phyloP scores from a whole-genome alignment of 2,329 filamentous ascomycete genomes.

The Ophiocordyceps camponoti-leonardi region DNA sequence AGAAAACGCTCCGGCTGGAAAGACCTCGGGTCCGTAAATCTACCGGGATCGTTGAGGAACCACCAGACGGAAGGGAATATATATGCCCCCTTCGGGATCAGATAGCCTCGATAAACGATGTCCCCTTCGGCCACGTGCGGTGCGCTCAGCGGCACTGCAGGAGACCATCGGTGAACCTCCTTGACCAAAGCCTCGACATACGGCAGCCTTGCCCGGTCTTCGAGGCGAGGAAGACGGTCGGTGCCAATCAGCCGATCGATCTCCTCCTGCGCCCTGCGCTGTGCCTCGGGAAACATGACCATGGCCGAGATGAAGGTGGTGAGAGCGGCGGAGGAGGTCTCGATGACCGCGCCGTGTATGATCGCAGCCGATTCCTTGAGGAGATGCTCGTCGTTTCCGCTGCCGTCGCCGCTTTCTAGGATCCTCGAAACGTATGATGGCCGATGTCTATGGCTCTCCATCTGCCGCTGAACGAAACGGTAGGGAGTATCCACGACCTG shows the following conservation, averaged over 20 bases:
- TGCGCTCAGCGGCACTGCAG: constrained; percentile 17
- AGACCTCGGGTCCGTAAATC: constrained; percentile 29
- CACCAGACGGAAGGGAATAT: constrained; percentile 11
- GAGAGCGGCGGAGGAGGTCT: background rate
- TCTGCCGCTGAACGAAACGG: background rate
- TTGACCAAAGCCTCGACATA: constrained; percentile 19
- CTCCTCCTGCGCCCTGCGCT: constrained; percentile 20
- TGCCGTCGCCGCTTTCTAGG: background rate
- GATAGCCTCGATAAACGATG: constrained; percentile 6
- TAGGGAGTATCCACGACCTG: background rate
- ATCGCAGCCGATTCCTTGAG: constrained; percentile 1
- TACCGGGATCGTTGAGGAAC: constrained; percentile 46
- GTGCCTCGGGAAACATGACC: constrained; percentile 22
- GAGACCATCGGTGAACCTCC: constrained; percentile 14
- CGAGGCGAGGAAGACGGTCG: constrained; percentile 21
- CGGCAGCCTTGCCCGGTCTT: constrained; percentile 24
- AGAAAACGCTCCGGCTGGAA: constrained; percentile 19
- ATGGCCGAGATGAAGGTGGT: constrained; percentile 26
- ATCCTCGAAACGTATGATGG: background rate
- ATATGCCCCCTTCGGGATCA: constrained; percentile 11
- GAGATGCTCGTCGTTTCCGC: background rate
- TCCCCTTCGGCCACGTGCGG: constrained; percentile 18
- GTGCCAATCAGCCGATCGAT: constrained; percentile 25
- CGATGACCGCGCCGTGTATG: constrained; percentile 5
- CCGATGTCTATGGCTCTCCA: background rate